phyloP scores from a whole-genome alignment of 352 stramenopile genomes.

The Phytophthora capsici region DNA sequence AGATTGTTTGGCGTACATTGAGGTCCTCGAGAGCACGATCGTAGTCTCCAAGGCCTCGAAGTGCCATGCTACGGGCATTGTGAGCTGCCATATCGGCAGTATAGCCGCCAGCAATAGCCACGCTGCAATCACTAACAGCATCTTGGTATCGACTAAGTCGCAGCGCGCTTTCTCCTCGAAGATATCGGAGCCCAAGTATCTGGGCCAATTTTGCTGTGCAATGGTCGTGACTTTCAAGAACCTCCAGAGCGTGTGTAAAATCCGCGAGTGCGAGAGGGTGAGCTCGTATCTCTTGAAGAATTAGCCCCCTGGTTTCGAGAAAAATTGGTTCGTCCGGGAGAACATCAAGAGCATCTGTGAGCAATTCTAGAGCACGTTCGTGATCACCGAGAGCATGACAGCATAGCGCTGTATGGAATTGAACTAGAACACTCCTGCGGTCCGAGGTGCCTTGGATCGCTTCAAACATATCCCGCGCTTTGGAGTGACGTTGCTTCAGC shows the following conservation, averaged over 20 bases:
- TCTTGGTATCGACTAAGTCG: conserved; percentile 51
- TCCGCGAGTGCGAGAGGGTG: conserved; percentile 64
- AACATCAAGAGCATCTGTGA: conserved; percentile 62
- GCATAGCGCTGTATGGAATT: conserved; percentile 71
- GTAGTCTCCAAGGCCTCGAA: conserved; percentile 63
- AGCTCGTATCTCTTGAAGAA: conserved; percentile 63
- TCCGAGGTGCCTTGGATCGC: conserved; percentile 26
- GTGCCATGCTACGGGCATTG: conserved; percentile 66
- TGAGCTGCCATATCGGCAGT: conserved; percentile 48
- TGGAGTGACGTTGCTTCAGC: conserved; percentile 54
- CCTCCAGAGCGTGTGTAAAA: conserved; percentile 46
- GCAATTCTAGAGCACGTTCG: conserved; percentile 51
- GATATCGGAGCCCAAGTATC: conserved; percentile 40
- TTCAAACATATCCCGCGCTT: conserved; percentile 51
- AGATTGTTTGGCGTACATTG: conserved; percentile 39
- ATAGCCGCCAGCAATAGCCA: conserved; percentile 31
- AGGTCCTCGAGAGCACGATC: conserved; percentile 63
- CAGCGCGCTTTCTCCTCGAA: conserved; percentile 56
- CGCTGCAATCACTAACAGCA: conserved; percentile 54
- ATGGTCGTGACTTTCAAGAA: conserved; percentile 32
- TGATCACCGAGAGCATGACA: conserved; percentile 54
- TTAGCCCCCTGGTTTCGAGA: conserved; percentile 56
- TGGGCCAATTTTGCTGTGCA: conserved; percentile 16
- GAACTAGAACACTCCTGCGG: conserved; percentile 58
- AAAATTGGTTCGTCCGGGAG: conserved; percentile 66